Evolutionary conservation across 495 filamentous ascomycete genomes (phyloP).

Genomic region (Aspergillus bertholletiae): DNA sequence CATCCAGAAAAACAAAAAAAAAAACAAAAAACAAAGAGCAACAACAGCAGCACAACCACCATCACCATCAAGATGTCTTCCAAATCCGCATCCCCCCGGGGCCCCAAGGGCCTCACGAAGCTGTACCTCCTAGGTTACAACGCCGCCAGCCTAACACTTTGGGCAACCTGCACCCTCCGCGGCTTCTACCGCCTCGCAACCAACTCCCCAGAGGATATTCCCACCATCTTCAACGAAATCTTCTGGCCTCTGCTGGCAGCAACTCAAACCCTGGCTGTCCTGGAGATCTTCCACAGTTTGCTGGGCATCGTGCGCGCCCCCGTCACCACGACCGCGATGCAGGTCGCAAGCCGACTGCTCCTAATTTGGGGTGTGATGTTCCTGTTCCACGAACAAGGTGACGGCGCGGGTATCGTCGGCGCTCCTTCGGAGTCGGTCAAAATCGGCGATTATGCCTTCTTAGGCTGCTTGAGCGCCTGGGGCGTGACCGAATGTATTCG

Average conservation of each 20-base stretch:
- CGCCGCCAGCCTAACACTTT: conserved; percentile 65
- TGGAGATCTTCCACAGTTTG: conserved; percentile 78
- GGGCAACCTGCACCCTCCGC: conserved; percentile 67
- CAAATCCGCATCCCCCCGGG: conserved; percentile 16
- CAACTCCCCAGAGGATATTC: conserved; percentile 31
- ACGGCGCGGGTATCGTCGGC: conserved; percentile 28
- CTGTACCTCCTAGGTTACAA: conserved; percentile 84
- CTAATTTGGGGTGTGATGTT: conserved; percentile 78
- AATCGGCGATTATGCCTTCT: conserved; percentile 38
- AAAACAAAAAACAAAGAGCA: no score
- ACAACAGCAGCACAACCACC: background rate
- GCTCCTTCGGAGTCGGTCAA: conserved; percentile 13
- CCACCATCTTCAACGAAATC: conserved; percentile 49
- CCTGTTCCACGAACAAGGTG: conserved; percentile 52
- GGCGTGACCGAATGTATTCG: conserved; percentile 80
- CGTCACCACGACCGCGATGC: conserved; percentile 79
- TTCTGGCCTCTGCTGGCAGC: conserved; percentile 66
- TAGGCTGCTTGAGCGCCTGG: conserved; percentile 68
- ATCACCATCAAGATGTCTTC: conserved; percentile 8
- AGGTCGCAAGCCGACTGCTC: conserved; percentile 77
- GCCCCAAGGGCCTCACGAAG: conserved; percentile 23
- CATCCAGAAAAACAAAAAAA: no score
- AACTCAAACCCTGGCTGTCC: conserved; percentile 76
- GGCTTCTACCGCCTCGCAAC: conserved; percentile 42
- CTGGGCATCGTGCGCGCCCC: conserved; percentile 80